Base-by-base conservation (phyloP, 164 flowering plant species). In the Berberis vulgaris region DNA sequence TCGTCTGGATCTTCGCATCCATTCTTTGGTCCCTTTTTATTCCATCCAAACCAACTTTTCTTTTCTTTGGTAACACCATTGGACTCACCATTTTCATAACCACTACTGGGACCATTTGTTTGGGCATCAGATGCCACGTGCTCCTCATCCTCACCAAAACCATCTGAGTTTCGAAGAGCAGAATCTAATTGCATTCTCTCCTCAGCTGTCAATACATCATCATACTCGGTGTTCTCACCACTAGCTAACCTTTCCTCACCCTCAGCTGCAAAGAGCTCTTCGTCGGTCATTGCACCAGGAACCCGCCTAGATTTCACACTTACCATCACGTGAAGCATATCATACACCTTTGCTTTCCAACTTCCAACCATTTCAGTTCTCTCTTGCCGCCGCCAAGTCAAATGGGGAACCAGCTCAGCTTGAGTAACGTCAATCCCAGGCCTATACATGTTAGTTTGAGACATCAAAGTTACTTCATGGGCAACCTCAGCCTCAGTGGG, bases 281-380 rank as follows among this genome's bases (percentile, higher is more conserved):
- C 99, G 74, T 94, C 99, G 6, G 99, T 94, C 96, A 91, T 85
- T 47, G 96, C 99, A 71, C 99, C 97, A 45, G 99, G 99, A 65
- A 94, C 99, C 47, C 96, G 75, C 78, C 99, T 83, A 2, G 99
- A 94, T 62, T 91, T 94, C 73, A 94, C 97, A 68, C 99, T 94
- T 44, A 94, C 99, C 91, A 85, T 82, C 62, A 94, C 99, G 78
- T 91, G 85, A 75, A 84, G 96, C 99, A 94, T 94, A 71, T 94
- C 99, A 72, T 86, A 89, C 26, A 94, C 86, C 78, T 86, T 94
- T 26, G 96, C 93, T 73, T 91, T 94, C 99, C 99, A 94, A 65
- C 67, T 75, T 38, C 97, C 99, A 69, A 94, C 93, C 88, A 85
- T 77, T 77, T 94, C 99, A 41, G 89, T 83, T 74, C 89, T 89